Conservation (phyloP, 2,329 filamentous ascomycete genomes). For the Xylariaceae sp. region DNA sequence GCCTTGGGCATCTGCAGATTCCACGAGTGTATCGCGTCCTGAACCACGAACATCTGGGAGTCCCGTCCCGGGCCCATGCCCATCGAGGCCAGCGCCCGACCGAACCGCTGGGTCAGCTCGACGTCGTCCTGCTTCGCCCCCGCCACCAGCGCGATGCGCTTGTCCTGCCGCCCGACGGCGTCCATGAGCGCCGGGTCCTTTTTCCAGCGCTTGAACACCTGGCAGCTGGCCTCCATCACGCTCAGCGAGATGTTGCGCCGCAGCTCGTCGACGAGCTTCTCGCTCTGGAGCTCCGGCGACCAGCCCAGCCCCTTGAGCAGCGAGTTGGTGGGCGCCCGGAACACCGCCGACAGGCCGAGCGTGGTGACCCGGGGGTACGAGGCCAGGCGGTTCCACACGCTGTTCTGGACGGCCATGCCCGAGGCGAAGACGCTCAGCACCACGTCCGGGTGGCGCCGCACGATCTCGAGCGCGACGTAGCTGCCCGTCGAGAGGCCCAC, state of each 20-base stretch:
- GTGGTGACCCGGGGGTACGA: slow-evolving; percentile 24
- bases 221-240: slow-evolving; percentile 8
- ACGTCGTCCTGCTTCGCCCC: slow-evolving; percentile 30
- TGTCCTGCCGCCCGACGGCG: slow-evolving; percentile 20
- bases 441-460: slow-evolving; percentile 29
- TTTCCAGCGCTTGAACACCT: slow-evolving; percentile 14
- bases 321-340: slow-evolving; percentile 23
- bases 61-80: slow-evolving; percentile 16
- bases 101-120: slow-evolving; percentile 25
- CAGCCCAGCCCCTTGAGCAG: slow-evolving; percentile 25
- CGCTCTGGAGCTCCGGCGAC: slow-evolving; percentile 23
- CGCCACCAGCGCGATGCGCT: slow-evolving; percentile 5
- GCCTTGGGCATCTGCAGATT: slow-evolving; percentile 35
- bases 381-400: slow-evolving; percentile 2
- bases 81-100: slow-evolving; percentile 11
- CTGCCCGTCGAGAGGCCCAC: slow-evolving; percentile 38
- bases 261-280: slow-evolving; percentile 30
- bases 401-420: slow-evolving; percentile 27
- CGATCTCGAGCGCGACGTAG: slow-evolving; percentile 30
- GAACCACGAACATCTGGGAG: slow-evolving; percentile 29
- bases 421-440: slow-evolving; percentile 32
- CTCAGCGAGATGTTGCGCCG: slow-evolving; percentile 26
- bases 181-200: slow-evolving; percentile 23
- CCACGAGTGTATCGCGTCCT: slow-evolving; percentile 35
- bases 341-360: slow-evolving; percentile 19